phyloP scores from a whole-genome alignment of 2,329 filamentous ascomycete species.

The Pseudonectria foliicola region DNA sequence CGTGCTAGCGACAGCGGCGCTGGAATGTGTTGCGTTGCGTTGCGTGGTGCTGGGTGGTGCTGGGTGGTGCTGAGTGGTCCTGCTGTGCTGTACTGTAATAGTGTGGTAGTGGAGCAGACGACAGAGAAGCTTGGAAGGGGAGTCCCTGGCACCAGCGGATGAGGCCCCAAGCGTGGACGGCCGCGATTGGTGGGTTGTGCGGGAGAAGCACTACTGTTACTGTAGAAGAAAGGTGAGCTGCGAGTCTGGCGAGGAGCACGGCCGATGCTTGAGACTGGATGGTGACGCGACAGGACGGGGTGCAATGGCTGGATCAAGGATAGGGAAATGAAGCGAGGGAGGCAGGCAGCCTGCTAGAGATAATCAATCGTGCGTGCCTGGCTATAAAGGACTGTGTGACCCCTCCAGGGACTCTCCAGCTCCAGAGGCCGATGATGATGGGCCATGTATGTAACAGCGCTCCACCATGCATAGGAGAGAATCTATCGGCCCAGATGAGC shows the following conservation, averaged over 20 bases:
- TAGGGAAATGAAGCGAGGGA: neutral
- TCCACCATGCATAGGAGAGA: no score
- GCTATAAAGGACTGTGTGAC: no score
- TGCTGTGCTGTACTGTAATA: constrained; percentile 3
- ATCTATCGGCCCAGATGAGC: no score
- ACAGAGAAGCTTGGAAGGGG: constrained; percentile 11
- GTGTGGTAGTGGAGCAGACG: neutral
- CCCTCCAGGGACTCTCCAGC: no score
- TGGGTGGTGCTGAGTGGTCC: no score
- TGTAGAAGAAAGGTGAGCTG: constrained; percentile 2
- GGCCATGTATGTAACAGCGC: no score
- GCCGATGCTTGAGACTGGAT: neutral
- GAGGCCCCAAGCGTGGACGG: constrained; percentile 24
- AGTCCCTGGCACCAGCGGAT: constrained; percentile 15
- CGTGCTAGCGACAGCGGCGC: neutral
- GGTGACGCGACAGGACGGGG: neutral
- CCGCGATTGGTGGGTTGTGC: constrained; percentile 23
- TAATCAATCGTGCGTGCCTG: no score
- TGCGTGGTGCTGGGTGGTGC: no score
- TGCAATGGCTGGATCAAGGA: neutral
- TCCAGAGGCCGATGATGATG: no score
- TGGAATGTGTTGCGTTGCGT: constrained; percentile 1
- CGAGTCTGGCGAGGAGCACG: constrained; percentile 1
- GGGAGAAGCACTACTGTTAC: constrained; percentile 9
- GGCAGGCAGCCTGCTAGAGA: no score